phyloP scores from a whole-genome alignment of 1,284 basidiomycete genomes.

The Ganoderma meredithae region DNA sequence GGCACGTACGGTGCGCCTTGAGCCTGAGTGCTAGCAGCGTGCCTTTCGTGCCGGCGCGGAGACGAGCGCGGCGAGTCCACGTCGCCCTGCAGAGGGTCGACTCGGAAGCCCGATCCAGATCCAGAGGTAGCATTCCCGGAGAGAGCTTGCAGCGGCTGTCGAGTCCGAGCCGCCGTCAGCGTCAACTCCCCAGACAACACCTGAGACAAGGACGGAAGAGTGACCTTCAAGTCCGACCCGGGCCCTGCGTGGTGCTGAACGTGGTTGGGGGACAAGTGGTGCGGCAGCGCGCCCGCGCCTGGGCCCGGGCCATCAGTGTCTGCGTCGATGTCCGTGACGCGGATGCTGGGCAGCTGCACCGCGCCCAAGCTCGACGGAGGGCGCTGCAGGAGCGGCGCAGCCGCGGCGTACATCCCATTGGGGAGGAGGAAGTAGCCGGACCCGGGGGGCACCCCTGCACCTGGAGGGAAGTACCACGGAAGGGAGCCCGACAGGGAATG shows the following conservation, averaged over 20 bases:
- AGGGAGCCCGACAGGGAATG: background rate
- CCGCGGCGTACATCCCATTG: constrained; percentile 4
- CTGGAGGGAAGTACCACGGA: constrained; percentile 8
- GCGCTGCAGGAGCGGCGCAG: background rate
- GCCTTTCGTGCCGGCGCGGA: background rate
- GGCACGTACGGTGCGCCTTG: constrained; percentile 1
- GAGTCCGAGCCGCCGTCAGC: constrained; percentile 16
- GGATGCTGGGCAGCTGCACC: constrained; percentile 25
- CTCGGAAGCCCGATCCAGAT: too few species aligned
- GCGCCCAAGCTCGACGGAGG: background rate
- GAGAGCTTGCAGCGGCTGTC: constrained; percentile 21
- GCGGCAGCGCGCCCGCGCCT: background rate
- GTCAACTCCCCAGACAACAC: constrained; percentile 21
- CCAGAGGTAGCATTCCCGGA: constrained; percentile 1
- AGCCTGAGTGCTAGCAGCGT: background rate
- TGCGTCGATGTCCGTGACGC: constrained; percentile 4
- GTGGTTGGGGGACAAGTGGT: background rate
- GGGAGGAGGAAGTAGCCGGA: background rate
- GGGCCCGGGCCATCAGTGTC: background rate
- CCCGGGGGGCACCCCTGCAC: background rate
- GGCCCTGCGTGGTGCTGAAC: too few species aligned
- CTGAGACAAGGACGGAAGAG: constrained; percentile 23
- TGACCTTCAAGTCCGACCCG: constrained; percentile 18
- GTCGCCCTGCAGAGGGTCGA: background rate
- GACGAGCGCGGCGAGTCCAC: background rate